Percentiles rank a stretch among this genome's conserved stretches.
phyloP scores from a whole-genome alignment of 2,329 filamentous ascomycete species.

The Aspergillus pseudoglaucus region DNA sequence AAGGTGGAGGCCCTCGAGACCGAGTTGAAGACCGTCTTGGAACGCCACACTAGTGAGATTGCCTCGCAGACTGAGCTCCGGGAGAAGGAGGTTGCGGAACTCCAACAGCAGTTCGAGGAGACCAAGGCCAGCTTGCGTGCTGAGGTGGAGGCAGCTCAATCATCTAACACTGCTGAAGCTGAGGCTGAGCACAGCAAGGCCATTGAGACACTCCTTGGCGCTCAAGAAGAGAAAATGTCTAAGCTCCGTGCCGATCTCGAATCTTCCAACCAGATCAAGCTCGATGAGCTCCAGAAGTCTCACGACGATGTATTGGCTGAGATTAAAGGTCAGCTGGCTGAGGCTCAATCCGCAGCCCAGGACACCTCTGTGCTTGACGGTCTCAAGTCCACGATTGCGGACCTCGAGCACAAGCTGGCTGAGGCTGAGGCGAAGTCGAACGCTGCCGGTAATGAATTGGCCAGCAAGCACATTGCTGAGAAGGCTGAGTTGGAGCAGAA shows the following conservation, averaged over 20 bases:
- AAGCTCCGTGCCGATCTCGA: constrained; percentile 32
- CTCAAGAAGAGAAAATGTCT: constrained; percentile 35
- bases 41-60: constrained; percentile 21
- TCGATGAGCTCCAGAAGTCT: constrained; percentile 29
- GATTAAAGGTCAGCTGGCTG: constrained; percentile 27
- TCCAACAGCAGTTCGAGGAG: constrained; percentile 31
- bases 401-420: constrained; percentile 60
- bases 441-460: constrained; percentile 38
- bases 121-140: constrained; percentile 27
- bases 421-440: constrained; percentile 44
- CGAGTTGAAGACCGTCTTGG: constrained; percentile 16
- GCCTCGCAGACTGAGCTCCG: constrained; percentile 22
- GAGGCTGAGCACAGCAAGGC: constrained; percentile 34
- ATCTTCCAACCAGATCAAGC: constrained; percentile 26
- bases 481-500: constrained; percentile 41
- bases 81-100: constrained; percentile 24
- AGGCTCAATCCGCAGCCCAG: constrained; percentile 29
- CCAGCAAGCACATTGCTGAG: constrained; percentile 38
- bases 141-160: constrained; percentile 31
- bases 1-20: constrained; percentile 23
- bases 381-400: constrained; percentile 37
- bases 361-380: constrained; percentile 33
- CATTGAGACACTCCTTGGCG: constrained; percentile 35
- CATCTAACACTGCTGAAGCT: constrained; percentile 28
- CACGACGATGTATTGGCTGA: constrained; percentile 30